Conservation (phyloP, 306 rosid species). For the Vigna unguiculata region DNA sequence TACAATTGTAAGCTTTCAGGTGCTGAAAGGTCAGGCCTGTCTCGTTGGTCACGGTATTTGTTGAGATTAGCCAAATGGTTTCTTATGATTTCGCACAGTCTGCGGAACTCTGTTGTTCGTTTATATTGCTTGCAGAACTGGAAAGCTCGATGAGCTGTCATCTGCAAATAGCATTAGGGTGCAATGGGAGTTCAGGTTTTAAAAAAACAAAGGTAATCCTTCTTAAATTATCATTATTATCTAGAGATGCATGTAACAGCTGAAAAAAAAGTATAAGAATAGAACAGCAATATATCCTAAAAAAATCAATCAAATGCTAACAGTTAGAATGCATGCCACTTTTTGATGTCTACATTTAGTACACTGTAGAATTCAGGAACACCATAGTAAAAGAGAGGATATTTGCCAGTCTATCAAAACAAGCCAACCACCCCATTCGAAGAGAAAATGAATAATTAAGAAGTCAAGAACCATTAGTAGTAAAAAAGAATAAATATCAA, state of each 20-base stretch:
- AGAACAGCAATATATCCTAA: conserved; percentile 16
- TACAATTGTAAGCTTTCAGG: conserved; percentile 95
- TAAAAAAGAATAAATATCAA: not conserved
- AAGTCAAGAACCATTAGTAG: not conserved
- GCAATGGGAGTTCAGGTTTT: not conserved
- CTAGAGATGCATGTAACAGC: not conserved
- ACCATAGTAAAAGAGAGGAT: not conserved
- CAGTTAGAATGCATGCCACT: not conserved
- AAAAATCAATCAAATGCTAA: not conserved
- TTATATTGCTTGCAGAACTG: conserved; percentile 98
- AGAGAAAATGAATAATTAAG: not conserved
- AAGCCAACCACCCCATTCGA: not conserved
- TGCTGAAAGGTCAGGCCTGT: conserved; percentile 86
- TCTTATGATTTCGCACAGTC: conserved; percentile 92
- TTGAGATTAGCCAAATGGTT: conserved; percentile 89
- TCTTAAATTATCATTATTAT: not conserved
- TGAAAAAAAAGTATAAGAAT: not conserved
- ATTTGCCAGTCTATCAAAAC: not conserved
- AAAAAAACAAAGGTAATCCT: not conserved
- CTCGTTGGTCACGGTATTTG: conserved; percentile 94
- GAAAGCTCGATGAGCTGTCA: conserved; percentile 99
- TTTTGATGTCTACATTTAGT: not conserved
- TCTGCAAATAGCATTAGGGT: conserved; percentile 55
- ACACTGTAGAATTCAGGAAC: not conserved
- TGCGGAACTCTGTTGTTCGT: conserved; percentile 91